These are phyloP conservation scores for Nemania bipapillata DNA, from an alignment of 2,329 filamentous ascomycete genomes.

Conservation along the genomic window DNA sequence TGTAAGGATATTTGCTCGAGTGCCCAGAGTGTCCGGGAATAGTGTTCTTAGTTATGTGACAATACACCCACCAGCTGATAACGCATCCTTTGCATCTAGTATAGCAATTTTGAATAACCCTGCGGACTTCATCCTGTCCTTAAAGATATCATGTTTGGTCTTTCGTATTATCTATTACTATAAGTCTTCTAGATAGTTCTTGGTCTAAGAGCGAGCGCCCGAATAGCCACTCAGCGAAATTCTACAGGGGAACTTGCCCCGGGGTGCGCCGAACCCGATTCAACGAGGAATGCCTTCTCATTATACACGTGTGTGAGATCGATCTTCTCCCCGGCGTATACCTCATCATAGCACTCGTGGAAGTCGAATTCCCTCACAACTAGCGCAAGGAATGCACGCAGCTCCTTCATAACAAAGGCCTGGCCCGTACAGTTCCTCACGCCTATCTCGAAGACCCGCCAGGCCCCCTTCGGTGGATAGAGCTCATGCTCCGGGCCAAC, in stretches of 20 bases:
- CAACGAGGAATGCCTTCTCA: conserved; percentile 47
- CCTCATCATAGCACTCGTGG: conserved; percentile 46
- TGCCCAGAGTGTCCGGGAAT: no score
- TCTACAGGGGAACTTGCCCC: conserved; percentile 45
- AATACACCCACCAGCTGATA: no score
- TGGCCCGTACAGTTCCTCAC: conserved; percentile 67
- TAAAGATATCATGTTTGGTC: neutral
- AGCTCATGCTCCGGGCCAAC: conserved; percentile 51
- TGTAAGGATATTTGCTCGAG: no score
- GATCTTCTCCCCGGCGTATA: conserved; percentile 41
- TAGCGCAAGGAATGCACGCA: conserved; percentile 46
- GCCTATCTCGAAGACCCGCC: conserved; percentile 66
- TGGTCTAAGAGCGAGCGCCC: conserved; percentile 3
- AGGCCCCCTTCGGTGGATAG: conserved; percentile 59
- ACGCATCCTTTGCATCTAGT: no score
- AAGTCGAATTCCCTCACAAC: conserved; percentile 48
- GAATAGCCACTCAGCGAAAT: conserved; percentile 41
- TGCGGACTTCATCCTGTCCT: neutral
- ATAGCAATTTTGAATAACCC: no score
- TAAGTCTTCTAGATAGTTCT: neutral
- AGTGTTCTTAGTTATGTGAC: no score
- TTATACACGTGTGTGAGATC: conserved; percentile 45
- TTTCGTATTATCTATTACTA: neutral
- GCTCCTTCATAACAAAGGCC: conserved; percentile 49
- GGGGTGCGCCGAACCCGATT: conserved; percentile 46